Evolutionary conservation across 805 yeast genomes (phyloP), one percentile per base, ranked within the genome.

Genomic region (Candida schatavii): DNA sequence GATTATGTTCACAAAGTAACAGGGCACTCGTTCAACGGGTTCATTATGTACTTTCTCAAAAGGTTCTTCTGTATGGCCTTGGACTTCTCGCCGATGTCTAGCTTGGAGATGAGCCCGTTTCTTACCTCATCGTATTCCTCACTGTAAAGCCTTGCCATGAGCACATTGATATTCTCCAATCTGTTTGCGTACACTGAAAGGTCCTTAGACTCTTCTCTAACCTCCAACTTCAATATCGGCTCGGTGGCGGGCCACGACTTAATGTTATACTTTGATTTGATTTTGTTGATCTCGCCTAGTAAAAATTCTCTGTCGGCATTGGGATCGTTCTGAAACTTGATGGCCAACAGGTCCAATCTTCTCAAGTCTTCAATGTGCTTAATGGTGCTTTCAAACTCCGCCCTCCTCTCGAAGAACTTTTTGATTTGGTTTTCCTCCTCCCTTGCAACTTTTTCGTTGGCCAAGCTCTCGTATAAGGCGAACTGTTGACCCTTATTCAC

Each of bases 401-500:
- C 43, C 39, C 57, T 75, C 54, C 76, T 77, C 28, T 65, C 56
- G 42, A 80, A 61, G 54, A 87, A 84, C 35, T 75, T 76, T 39
- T 66, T 54, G 29, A 81, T 71, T 62, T 78, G 81, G 35, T 53
- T 55, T 29, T 71, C 62, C 64, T 88, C 95, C 59, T 88, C 95
- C n/a, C 65, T 55, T 1, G 71, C 64, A 15, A 89, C 91, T 49
- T 76, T 73, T 37, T 67, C 66, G 52, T 81, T 83, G 39, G 96
- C 95, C 54, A 83, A 78, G 32, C 72, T 70, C 60, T 85, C 85
- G 67, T 85, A 89, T 48, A 75, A 68, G 21, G 86, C 91, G 73
- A 90, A 88, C 62, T 88, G 91, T 57, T 89, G 90, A 77, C 97
- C 98, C 65, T 85, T 81, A 56, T 87, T 84, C 59, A 76, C 81